A percentile compares a stretch with the other conserved stretches of the same genome.
phyloP scores from a whole-genome alignment of 1,284 basidiomycete species.

The Cryptococcus sp. region DNA sequence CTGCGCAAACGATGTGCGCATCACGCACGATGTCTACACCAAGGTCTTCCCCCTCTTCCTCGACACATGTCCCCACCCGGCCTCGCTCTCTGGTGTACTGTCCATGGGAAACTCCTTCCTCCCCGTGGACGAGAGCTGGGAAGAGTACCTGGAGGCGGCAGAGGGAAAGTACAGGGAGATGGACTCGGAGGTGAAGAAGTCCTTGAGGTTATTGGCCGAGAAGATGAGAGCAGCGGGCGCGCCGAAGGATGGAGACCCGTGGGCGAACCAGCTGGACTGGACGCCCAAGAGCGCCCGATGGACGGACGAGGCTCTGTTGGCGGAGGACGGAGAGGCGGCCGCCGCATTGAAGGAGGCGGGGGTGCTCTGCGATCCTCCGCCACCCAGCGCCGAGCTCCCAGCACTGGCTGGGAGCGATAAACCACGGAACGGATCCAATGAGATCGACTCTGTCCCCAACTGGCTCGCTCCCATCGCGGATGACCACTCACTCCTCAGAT shows the following conservation, averaged over 20 bases:
- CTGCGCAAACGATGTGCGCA: slow-evolving; percentile 78
- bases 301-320: slow-evolving; percentile 11
- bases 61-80: slow-evolving; percentile 82
- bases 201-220: slow-evolving; percentile 65
- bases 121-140: slow-evolving; percentile 86
- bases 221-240: slow-evolving; percentile 55
- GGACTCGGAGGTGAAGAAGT: slow-evolving; percentile 67
- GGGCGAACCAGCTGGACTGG: slow-evolving; percentile 94
- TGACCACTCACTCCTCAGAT: slow-evolving; percentile 16
- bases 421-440: not conserved
- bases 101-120: slow-evolving; percentile 91
- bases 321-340: slow-evolving; percentile 12
- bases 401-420: not conserved
- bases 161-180: slow-evolving; percentile 75
- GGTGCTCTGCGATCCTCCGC: not conserved
- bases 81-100: slow-evolving; percentile 85
- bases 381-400: slow-evolving; percentile 20
- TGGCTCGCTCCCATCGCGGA: slow-evolving; percentile 27
- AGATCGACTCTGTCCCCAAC: not conserved
- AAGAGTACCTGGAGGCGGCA: slow-evolving; percentile 71
- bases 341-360: not conserved
- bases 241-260: slow-evolving; percentile 71
- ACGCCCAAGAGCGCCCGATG: slow-evolving; percentile 77
- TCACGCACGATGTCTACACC: slow-evolving; percentile 78
- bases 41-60: slow-evolving; percentile 83